Evolutionary conservation across 2,329 filamentous ascomycete genomes (phyloP).

Genomic region (Penicillium sp.): DNA sequence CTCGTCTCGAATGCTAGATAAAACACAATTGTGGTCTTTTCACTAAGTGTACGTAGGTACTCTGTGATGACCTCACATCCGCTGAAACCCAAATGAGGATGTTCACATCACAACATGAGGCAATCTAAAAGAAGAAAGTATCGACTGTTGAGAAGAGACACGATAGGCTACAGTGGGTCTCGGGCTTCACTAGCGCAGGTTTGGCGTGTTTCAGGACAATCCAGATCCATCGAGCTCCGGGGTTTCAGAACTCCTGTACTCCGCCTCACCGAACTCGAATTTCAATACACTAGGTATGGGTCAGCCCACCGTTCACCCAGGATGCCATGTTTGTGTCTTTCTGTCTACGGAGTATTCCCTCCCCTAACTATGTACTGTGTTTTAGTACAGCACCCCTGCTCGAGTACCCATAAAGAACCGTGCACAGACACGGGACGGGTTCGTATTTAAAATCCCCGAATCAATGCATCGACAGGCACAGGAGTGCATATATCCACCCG

Average conservation of each 20-base stretch:
- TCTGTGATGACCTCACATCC: background rate
- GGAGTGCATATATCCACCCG: background rate
- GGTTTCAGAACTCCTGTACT: conserved; percentile 24
- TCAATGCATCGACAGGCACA: background rate
- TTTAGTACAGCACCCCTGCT: background rate
- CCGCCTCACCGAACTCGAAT: background rate
- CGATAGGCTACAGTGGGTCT: conserved; percentile 1
- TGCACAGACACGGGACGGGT: conserved; percentile 13
- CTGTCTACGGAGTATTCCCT: background rate
- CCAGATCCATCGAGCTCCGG: conserved; percentile 18
- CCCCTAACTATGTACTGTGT: background rate
- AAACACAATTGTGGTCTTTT: too few relatives aligned
- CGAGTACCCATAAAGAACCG: conserved; percentile 9
- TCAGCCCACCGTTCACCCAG: conserved; percentile 19
- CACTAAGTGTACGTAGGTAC: too few relatives aligned
- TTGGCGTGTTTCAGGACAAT: conserved; percentile 29
- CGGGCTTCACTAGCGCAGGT: conserved; percentile 20
- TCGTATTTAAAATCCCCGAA: conserved; percentile 11
- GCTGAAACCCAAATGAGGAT: background rate
- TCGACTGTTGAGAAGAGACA: conserved; percentile 1
- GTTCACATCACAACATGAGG: background rate
- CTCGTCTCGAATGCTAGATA: too few relatives aligned
- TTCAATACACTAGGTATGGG: conserved; percentile 3
- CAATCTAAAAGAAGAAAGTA: conserved; percentile 8
- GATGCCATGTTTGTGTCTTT: conserved; percentile 2